Percentiles rank a stretch among this genome's conserved stretches.
Conservation (phyloP, 768 basidiomycete species). For the Boletus subcaerulescens region DNA sequence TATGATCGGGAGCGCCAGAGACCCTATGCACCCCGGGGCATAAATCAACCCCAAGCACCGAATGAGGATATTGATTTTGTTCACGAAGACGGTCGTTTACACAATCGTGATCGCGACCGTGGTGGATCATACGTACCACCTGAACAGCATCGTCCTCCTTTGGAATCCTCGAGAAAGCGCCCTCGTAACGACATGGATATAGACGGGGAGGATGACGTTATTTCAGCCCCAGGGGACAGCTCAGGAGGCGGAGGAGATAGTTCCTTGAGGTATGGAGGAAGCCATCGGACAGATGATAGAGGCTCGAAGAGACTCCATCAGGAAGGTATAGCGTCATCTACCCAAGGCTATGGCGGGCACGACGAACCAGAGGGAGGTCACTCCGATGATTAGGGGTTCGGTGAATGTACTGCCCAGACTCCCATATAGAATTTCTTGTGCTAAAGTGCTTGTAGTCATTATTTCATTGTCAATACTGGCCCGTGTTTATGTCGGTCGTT, state of each 20-base stretch:
- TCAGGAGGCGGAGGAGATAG: conserved; percentile 30
- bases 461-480: conserved; percentile 17
- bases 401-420: conserved; percentile 19
- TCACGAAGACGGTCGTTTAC: conserved; percentile 51
- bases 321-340: conserved; percentile 32
- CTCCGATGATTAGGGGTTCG: conserved; percentile 33
- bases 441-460: conserved; percentile 19
- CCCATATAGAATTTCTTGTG: conserved; percentile 36
- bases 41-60: conserved; percentile 36
- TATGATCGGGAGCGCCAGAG: conserved; percentile 50
- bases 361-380: conserved; percentile 33
- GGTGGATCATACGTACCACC: conserved; percentile 32
- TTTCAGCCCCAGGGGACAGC: conserved; percentile 27
- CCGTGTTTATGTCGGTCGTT: conserved; percentile 18
- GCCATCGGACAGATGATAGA: conserved; percentile 47
- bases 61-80: conserved; percentile 51
- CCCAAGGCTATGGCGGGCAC: conserved; percentile 25
- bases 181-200: conserved; percentile 63
- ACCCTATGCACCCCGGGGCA: conserved; percentile 51
- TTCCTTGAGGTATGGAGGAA: conserved; percentile 34
- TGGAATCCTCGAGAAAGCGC: conserved; percentile 53
- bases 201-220: conserved; percentile 52
- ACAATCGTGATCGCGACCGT: conserved; percentile 38
- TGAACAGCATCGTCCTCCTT: conserved; percentile 38
- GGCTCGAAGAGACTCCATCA: conserved; percentile 59